Evolutionary conservation across 768 basidiomycete species (phyloP), one percentile per base, ranked within the genome.

Genomic region (Lactarius psammicola): DNA sequence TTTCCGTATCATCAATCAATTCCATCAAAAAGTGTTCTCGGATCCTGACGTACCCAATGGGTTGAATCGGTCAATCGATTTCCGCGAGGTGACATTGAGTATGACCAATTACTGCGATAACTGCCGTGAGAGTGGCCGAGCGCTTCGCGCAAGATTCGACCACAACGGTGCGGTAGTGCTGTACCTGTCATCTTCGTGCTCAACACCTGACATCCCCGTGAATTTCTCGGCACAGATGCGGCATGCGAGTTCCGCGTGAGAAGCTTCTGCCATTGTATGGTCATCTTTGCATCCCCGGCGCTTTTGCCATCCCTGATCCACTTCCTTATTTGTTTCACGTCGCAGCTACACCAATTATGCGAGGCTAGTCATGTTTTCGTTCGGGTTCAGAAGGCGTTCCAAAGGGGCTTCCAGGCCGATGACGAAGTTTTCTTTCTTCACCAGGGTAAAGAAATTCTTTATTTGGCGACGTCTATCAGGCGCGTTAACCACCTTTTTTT

Each of bases 241-340:
- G 64, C 68, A 13, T 68, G 44, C 36, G 56, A 55, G 23, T 69
- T 70, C 69, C 69, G 69, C 34, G 55, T 59, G 55, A n/a, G n/a
- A 70, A 70, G 56, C 68, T 70, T 23, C 56, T 70, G 15, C 69
- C 89, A 1, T 80, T 79, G 9, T 86, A 83, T 74, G 60, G n/a
- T n/a, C n/a, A n/a, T n/a, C n/a, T 77, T 69, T 55, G 23, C 28
- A 3, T 56, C 31, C 38, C 38, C 49, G 56, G 60, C n/a, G n/a
- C 15, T 15, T 56, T 65, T 51, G 4, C 7, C 10, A 15, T n/a
- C 9, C 11, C 56, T 53, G 56, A 62, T 57, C n/a, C 13, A 40
- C n/a, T n/a, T n/a, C n/a, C n/a, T n/a, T n/a, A n/a, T n/a, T 30
- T 26, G 2, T 60, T 17, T 46, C n/a, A 31, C 31, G 55, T 46